These are phyloP conservation scores for Acacia pycnantha DNA, from an alignment of 331 rosid species.

Conservation along the genomic window DNA sequence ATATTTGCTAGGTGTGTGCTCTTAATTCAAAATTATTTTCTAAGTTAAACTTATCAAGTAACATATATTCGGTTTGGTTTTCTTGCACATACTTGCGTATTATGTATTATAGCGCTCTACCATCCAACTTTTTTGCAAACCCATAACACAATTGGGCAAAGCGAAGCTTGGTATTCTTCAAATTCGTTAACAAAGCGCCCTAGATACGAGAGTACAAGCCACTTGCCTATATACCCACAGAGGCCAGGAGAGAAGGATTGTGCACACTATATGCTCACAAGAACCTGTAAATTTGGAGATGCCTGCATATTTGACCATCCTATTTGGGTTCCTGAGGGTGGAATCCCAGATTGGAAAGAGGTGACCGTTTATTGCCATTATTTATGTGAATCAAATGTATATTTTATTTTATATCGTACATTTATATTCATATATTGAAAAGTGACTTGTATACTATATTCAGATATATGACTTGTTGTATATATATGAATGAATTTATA, in stretches of 20 bases:
- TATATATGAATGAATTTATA: slow-evolving; percentile 22
- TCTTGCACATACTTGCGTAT: slow-evolving; percentile 65
- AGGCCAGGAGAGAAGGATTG: slow-evolving; percentile 99
- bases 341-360: slow-evolving; percentile 99
- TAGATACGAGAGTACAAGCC: slow-evolving; percentile 86
- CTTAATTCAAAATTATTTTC: slow-evolving; percentile 52
- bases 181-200: slow-evolving; percentile 89
- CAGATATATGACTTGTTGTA: slow-evolving; percentile 24
- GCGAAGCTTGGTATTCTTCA: slow-evolving; percentile 93
- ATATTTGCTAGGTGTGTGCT: slow-evolving; percentile 31
- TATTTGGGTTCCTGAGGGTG: slow-evolving; percentile 99
- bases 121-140: slow-evolving; percentile 81
- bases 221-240: slow-evolving; percentile 92
- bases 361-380: slow-evolving; percentile 75
- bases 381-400: slow-evolving; percentile 49
- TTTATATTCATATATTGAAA: slow-evolving; percentile 32
- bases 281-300: slow-evolving; percentile 99
- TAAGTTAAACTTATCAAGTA: slow-evolving; percentile 57
- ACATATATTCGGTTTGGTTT: slow-evolving; percentile 62
- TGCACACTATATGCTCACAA: slow-evolving; percentile 97
- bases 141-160: slow-evolving; percentile 79
- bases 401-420: slow-evolving; percentile 37
- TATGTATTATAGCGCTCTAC: slow-evolving; percentile 86
- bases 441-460: slow-evolving; percentile 32
- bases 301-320: slow-evolving; percentile 99